These are phyloP conservation scores for Rubroshorea leprosula DNA, from an alignment of 345 rosid genomes.

Conservation along the genomic window DNA sequence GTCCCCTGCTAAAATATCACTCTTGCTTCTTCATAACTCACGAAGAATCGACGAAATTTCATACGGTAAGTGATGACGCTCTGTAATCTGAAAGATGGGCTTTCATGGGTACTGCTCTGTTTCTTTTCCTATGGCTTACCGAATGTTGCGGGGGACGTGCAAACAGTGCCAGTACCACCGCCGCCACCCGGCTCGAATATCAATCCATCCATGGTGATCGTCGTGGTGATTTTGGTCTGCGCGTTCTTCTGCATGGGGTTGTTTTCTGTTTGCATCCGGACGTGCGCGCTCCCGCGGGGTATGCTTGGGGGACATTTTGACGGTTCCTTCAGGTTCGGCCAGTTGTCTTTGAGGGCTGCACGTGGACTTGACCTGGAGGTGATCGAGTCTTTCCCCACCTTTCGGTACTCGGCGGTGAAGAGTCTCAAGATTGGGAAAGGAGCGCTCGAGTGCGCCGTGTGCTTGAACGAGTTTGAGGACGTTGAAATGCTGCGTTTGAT, in stretches of 20 bases:
- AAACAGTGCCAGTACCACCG: not conserved
- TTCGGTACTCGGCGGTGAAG: constrained; percentile 62
- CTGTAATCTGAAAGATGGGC: not conserved
- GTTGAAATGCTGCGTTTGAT: constrained; percentile 73
- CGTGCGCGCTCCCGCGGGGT: constrained; percentile 30
- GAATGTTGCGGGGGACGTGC: constrained; percentile 21
- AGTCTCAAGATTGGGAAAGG: constrained; percentile 50
- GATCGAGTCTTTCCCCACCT: constrained; percentile 63
- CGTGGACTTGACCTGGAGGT: constrained; percentile 53
- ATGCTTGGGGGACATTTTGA: constrained; percentile 5
- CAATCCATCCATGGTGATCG: constrained; percentile 39
- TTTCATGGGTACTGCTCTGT: not conserved
- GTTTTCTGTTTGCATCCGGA: constrained; percentile 51
- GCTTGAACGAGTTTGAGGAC: constrained; percentile 76
- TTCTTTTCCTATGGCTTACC: not conserved
- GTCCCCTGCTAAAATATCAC: too few species aligned
- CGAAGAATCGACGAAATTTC: too few species aligned
- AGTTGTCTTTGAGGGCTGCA: constrained; percentile 25
- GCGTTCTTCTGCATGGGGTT: constrained; percentile 60
- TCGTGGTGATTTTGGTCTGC: constrained; percentile 50
- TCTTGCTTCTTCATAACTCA: not conserved
- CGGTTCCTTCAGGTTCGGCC: constrained; percentile 22
- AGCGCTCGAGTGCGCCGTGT: constrained; percentile 78
- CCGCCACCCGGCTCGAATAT: constrained; percentile 19
- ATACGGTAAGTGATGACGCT: not conserved